Percentiles rank a stretch among this genome's conserved stretches.
These are phyloP conservation scores for Elongisporangium senticosum DNA, from an alignment of 352 stramenopile genomes.

Conservation along the genomic window DNA sequence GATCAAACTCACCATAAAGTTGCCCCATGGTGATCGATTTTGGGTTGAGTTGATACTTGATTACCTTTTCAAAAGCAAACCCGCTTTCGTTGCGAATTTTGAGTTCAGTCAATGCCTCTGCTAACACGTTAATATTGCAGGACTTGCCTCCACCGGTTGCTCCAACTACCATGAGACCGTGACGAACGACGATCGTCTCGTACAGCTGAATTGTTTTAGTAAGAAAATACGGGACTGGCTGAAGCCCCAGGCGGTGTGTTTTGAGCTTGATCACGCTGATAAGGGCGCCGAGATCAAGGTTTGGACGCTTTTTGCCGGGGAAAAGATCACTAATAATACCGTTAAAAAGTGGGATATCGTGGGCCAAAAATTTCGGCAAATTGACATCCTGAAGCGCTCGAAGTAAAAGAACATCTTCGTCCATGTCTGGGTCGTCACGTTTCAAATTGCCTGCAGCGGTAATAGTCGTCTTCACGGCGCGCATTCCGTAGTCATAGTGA, in stretches of 20 bases:
- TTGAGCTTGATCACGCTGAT: constrained; percentile 85
- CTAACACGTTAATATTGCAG: constrained; percentile 80
- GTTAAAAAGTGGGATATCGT: constrained; percentile 93
- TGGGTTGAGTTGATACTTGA: constrained; percentile 88
- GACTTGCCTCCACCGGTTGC: constrained; percentile 92
- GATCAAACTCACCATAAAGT: constrained; percentile 93
- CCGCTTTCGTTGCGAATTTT: constrained; percentile 73
- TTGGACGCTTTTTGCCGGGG: constrained; percentile 80
- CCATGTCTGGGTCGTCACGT: constrained; percentile 87
- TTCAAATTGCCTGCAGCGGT: constrained; percentile 94
- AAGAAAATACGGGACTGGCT: constrained; percentile 90
- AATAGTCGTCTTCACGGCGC: constrained; percentile 94
- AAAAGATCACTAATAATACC: constrained; percentile 95
- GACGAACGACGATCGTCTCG: constrained; percentile 92
- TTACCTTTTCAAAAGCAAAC: constrained; percentile 83
- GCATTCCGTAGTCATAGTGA: constrained; percentile 97
- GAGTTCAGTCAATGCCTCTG: constrained; percentile 81
- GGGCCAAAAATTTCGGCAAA: constrained; percentile 93
- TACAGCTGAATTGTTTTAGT: constrained; percentile 93
- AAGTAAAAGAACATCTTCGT: constrained; percentile 91
- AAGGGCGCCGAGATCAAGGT: constrained; percentile 88
- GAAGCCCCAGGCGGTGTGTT: constrained; percentile 76
- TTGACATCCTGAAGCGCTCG: constrained; percentile 93
- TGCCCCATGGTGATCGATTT: constrained; percentile 96
- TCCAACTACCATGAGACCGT: constrained; percentile 94